A percentile compares a stretch with the other conserved stretches of the same genome.
phyloP scores from a whole-genome alignment of 805 yeast genomes.

The Saccharomycopsis microspora region DNA sequence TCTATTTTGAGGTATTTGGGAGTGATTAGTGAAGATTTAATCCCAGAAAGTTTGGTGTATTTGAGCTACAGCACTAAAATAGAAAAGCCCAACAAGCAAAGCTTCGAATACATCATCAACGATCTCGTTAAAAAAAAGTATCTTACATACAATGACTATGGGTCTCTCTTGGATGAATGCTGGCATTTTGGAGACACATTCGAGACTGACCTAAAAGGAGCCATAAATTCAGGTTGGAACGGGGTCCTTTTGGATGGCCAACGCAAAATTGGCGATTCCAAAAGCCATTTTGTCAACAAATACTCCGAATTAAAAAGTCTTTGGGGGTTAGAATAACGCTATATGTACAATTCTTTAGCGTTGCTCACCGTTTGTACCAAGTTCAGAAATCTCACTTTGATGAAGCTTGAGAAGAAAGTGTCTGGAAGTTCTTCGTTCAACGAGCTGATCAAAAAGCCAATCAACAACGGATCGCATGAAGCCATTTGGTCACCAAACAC shows the following conservation, averaged over 20 bases:
- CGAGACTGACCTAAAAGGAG: constrained; percentile 41
- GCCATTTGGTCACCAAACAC: constrained; percentile 19
- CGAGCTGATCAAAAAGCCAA: constrained; percentile 27
- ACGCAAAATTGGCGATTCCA: constrained; percentile 19
- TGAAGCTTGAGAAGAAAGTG: constrained; percentile 26
- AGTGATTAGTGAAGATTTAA: constrained; percentile 24
- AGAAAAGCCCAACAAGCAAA: constrained; percentile 38
- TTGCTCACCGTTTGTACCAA: constrained; percentile 14
- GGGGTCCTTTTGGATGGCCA: constrained; percentile 43
- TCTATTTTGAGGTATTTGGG: constrained; percentile 36
- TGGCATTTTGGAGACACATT: constrained; percentile 68
- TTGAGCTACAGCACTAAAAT: constrained; percentile 47
- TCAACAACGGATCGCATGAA: constrained; percentile 28
- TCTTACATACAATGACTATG: constrained; percentile 11
- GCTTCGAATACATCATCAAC: constrained; percentile 32
- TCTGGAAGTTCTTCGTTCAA: constrained; percentile 28
- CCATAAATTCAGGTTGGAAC: constrained; percentile 48
- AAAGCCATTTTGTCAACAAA: background rate
- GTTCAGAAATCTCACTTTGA: constrained; percentile 24
- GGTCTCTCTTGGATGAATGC: constrained; percentile 19
- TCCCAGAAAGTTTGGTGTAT: constrained; percentile 29
- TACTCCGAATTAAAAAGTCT: constrained; percentile 3
- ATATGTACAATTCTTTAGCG: background rate
- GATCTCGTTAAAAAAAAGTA: constrained; percentile 21
- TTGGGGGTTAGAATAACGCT: background rate